Base-by-base conservation (phyloP, 208 protist species). In the Crithidia expoeki region DNA sequence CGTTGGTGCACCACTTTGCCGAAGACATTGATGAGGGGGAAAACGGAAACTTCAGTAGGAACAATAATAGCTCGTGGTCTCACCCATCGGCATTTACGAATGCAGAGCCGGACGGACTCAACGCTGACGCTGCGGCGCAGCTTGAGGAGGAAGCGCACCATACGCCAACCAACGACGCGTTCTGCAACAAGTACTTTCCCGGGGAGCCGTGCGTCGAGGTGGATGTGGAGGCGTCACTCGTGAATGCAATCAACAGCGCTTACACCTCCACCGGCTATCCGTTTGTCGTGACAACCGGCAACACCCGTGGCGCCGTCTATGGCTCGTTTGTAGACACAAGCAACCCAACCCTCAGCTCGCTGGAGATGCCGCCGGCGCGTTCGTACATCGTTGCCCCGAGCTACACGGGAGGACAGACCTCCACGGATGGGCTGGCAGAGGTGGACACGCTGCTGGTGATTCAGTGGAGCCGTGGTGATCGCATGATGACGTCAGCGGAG, bases 231-330 rank as follows among this genome's bases (percentile, higher is more conserved):
- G 76, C 71, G 23, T 84, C 81, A 17, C 33, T 91, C 30, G 82
- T 86, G 21, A 95, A 95, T 70, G 76, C 85, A 0, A 82, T 95
- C 60, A 82, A 76, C 58, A 82, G 79, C 55, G 90, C 90, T 25
- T 91, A 95, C 79, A 87, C 85, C 12, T 88, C 85, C 1, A 86
- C 66, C 36, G 88, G 90, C 2, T 96, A 94, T 40, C 90, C 88
- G 1, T 84, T 79, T n/a, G 73, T 86, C 36, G 61, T 77, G 19
- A 78, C 75, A 1, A 34, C 68, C 42, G 75, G 74, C 65, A 74
- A 66, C 69, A 44, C 72, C 11, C 65, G 73, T 52, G 79, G 72
- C 30, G 60, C 63, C 34, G 79, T 93, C 36, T 92, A 93, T 64
- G 84, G 84, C 33, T 82, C 84, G 38, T 93, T 91, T 62, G 82